Conservation (phyloP, 805 yeast species). For the Wickerhamomyces canadensis region DNA sequence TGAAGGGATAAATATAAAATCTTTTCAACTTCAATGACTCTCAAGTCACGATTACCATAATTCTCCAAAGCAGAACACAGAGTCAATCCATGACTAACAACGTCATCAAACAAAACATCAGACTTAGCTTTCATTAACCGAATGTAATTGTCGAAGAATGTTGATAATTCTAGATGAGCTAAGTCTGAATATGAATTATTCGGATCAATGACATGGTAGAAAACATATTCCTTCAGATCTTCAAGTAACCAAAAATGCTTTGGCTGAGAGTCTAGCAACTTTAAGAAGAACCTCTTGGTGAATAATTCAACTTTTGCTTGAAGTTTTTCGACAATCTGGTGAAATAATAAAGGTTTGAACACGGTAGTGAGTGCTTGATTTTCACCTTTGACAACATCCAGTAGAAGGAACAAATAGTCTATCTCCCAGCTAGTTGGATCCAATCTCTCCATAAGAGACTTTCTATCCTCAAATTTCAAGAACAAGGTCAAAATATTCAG, state of each 20-base stretch:
- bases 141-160: not conserved
- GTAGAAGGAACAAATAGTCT: not conserved
- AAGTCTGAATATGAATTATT: not conserved
- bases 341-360: not conserved
- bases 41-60: not conserved
- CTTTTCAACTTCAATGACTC: not conserved
- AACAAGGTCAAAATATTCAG: not conserved
- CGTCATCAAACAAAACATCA: not conserved
- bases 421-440: not conserved
- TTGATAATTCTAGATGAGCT: not conserved
- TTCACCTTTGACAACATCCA: not conserved
- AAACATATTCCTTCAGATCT: not conserved
- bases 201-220: slow-evolving; percentile 2
- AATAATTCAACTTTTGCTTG: not conserved
- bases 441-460: not conserved
- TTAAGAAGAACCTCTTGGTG: not conserved
- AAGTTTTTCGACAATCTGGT: not conserved
- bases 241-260: not conserved
- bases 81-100: not conserved
- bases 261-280: no score
- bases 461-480: not conserved
- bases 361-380: not conserved
- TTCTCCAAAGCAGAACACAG: not conserved
- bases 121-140: not conserved
- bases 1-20: not conserved